phyloP scores from a whole-genome alignment of 2,329 filamentous ascomycete genomes.

The Xylaria sp. region DNA sequence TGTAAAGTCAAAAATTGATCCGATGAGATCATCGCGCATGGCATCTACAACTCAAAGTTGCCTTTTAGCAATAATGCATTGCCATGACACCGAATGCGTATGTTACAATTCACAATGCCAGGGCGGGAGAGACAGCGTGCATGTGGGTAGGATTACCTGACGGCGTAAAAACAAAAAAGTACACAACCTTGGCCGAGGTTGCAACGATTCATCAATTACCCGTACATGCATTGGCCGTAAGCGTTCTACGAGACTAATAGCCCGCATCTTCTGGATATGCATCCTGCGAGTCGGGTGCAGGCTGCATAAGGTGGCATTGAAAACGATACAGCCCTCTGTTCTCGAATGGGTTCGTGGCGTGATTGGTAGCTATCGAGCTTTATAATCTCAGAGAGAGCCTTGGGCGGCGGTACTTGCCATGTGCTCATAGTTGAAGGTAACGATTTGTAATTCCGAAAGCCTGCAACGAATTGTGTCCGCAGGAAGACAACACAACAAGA shows the following conservation, averaged over 20 bases:
- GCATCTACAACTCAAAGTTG: neutral
- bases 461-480: neutral
- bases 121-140: neutral
- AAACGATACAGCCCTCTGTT: neutral
- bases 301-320: neutral
- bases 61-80: neutral
- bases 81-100: neutral
- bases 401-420: neutral
- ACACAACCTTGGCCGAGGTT: neutral
- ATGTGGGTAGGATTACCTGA: neutral
- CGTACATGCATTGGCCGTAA: neutral
- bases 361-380: neutral
- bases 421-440: neutral
- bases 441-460: neutral
- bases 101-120: neutral
- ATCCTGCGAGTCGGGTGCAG: neutral
- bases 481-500: neutral
- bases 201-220: neutral
- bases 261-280: neutral
- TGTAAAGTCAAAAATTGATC: no score
- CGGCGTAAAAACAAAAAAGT: neutral
- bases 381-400: conserved; percentile 1
- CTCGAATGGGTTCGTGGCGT: neutral
- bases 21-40: neutral
- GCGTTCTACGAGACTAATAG: neutral